A percentile compares a stretch with the other conserved stretches of the same genome.
These are phyloP conservation scores for Cucurbita ficifolia DNA, from an alignment of 306 rosid genomes.

Conservation along the genomic window DNA sequence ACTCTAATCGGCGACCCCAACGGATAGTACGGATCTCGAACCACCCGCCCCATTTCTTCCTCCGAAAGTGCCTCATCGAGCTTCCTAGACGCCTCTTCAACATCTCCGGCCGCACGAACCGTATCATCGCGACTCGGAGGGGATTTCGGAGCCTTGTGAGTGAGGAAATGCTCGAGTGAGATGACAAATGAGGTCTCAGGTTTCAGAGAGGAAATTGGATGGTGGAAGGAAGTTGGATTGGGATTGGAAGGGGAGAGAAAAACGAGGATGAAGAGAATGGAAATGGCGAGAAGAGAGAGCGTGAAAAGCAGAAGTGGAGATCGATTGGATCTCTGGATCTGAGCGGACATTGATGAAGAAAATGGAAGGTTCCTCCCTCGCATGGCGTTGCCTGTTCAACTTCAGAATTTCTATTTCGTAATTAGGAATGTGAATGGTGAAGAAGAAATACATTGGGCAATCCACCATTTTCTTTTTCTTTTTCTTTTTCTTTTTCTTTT, in stretches of 20 bases:
- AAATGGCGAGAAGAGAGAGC: constrained; percentile 29
- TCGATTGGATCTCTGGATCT: constrained; percentile 36
- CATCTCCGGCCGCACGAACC: background rate
- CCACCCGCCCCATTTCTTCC: constrained; percentile 16
- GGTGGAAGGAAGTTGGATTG: background rate
- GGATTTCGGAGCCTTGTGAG: constrained; percentile 13
- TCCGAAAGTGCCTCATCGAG: constrained; percentile 29
- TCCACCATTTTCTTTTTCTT: background rate
- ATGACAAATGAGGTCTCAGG: constrained; percentile 53
- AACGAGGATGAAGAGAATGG: constrained; percentile 31
- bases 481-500: background rate
- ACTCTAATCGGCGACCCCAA: constrained; percentile 40
- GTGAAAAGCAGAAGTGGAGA: constrained; percentile 26
- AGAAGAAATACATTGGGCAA: background rate
- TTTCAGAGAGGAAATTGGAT: background rate
- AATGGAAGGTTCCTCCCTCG: constrained; percentile 22
- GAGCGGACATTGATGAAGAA: constrained; percentile 5
- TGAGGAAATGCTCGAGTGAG: constrained; percentile 65
- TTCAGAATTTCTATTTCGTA: background rate
- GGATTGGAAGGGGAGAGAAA: constrained; percentile 14
- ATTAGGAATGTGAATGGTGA: background rate
- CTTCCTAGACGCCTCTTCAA: constrained; percentile 7
- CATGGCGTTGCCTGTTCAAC: background rate
- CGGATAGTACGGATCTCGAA: constrained; percentile 41
- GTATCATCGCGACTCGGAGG: constrained; percentile 7